These are phyloP conservation scores for Nissolia schottii DNA, from an alignment of 306 rosid genomes.

Conservation along the genomic window DNA sequence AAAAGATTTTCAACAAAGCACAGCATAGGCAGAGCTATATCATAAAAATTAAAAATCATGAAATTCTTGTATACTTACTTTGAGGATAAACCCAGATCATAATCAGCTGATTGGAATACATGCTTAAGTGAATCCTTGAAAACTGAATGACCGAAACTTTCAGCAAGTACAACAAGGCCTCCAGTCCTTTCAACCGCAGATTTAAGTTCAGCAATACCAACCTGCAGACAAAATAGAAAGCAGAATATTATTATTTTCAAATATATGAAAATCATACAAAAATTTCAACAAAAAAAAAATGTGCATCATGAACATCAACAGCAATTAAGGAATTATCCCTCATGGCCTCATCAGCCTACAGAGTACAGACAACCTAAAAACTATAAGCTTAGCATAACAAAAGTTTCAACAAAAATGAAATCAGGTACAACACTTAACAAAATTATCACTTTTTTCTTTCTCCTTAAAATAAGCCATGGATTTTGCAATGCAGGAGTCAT, in stretches of 20 bases:
- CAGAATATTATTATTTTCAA: constrained; percentile 14
- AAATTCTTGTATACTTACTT: constrained; percentile 51
- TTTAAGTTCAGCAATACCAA: constrained; percentile 97
- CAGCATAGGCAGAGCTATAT: background rate
- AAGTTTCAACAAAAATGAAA: constrained; percentile 11
- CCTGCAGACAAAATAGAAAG: constrained; percentile 43
- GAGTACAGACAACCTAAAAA: constrained; percentile 6
- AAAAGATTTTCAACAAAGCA: too few species aligned
- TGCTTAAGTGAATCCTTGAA: constrained; percentile 85
- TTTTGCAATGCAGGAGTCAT: background rate
- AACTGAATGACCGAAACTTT: constrained; percentile 93
- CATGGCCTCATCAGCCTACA: background rate
- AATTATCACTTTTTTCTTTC: background rate
- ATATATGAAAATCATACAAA: constrained; percentile 10
- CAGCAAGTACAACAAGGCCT: constrained; percentile 94
- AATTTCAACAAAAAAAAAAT: constrained; percentile 6
- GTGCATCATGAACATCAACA: background rate
- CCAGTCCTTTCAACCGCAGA: constrained; percentile 92
- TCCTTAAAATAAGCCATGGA: constrained; percentile 2
- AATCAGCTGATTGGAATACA: constrained; percentile 67
- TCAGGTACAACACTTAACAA: background rate
- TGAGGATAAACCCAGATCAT: constrained; percentile 88
- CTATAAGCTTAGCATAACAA: background rate
- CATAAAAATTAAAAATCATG: background rate
- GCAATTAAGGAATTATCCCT: background rate